Conservation (phyloP, 1,284 basidiomycete genomes). For the Melampsora americana region DNA sequence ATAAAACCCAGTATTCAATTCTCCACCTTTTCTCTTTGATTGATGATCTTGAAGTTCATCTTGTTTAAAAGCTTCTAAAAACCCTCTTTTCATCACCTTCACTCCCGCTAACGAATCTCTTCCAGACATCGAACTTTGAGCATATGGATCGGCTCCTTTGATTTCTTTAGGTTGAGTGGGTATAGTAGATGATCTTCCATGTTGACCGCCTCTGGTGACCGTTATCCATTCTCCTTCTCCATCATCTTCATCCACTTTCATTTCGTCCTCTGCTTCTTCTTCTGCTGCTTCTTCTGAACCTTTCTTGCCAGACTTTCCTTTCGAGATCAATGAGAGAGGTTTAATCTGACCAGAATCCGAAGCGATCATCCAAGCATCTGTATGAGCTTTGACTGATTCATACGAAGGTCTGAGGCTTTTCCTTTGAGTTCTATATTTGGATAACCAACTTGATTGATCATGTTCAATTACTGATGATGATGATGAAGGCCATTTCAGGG, state of each 20-base stretch:
- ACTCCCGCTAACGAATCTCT: slow-evolving; percentile 24
- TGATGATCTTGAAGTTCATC: background rate
- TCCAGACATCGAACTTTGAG: slow-evolving; percentile 39
- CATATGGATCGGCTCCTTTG: slow-evolving; percentile 28
- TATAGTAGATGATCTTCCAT: slow-evolving; percentile 39
- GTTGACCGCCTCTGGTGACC: slow-evolving; percentile 23
- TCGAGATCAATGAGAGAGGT: background rate
- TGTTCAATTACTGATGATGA: too few relatives aligned
- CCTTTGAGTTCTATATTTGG: background rate
- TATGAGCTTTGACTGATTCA: slow-evolving; percentile 7
- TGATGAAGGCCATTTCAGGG: background rate
- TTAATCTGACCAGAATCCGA: slow-evolving; percentile 10
- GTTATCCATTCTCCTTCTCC: slow-evolving; percentile 25
- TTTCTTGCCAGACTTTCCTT: background rate
- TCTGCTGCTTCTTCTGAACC: background rate
- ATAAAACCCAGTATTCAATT: background rate
- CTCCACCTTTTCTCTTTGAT: background rate
- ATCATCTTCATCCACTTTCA: slow-evolving; percentile 18
- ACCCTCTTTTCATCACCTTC: slow-evolving; percentile 40
- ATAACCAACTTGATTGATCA: background rate
- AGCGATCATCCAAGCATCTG: slow-evolving; percentile 23
- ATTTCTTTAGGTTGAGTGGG: slow-evolving; percentile 3
- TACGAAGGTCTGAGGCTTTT: background rate
- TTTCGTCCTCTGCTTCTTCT: background rate
- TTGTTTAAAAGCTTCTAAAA: slow-evolving; percentile 17